Conservation (phyloP, 1,284 basidiomycete species). For the Sanghuangporus baumii region DNA sequence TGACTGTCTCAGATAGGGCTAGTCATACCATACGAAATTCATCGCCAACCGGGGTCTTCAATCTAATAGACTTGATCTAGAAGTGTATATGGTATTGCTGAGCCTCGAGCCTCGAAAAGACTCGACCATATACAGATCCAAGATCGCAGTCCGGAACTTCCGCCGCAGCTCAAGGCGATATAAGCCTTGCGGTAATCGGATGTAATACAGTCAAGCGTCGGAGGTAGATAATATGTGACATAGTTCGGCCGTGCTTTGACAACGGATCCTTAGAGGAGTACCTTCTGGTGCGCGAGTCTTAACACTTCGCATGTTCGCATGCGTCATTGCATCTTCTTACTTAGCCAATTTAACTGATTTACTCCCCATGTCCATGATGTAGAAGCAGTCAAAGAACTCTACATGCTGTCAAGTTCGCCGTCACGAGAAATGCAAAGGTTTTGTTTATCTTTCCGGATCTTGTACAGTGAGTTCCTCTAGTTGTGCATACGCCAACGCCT, state of each 20-base stretch:
- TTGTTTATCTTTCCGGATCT: constrained; percentile 48
- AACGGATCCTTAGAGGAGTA: neutral
- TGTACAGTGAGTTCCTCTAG: constrained; percentile 35
- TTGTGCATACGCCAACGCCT: neutral
- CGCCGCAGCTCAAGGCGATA: too few species aligned
- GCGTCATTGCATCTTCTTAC: neutral
- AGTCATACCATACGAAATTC: too few species aligned
- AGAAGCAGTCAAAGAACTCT: constrained; percentile 64
- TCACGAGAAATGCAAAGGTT: constrained; percentile 60
- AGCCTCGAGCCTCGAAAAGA: too few species aligned
- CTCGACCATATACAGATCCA: too few species aligned
- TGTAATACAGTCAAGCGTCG: neutral
- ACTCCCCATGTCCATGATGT: neutral
- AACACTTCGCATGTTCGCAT: constrained; percentile 43
- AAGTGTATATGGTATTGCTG: too few species aligned
- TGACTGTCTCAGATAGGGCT: too few species aligned
- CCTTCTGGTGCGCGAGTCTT: constrained; percentile 45
- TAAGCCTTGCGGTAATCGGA: neutral
- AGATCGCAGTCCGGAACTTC: too few species aligned
- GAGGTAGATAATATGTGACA: neutral
- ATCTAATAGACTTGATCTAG: too few species aligned
- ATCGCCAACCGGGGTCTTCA: too few species aligned
- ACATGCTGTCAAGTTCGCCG: constrained; percentile 70
- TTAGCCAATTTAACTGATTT: neutral
- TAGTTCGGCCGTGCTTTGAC: constrained; percentile 8